These are phyloP conservation scores for Nepenthes alata DNA, from an alignment of 179 eudicot genomes.

Conservation along the genomic window DNA sequence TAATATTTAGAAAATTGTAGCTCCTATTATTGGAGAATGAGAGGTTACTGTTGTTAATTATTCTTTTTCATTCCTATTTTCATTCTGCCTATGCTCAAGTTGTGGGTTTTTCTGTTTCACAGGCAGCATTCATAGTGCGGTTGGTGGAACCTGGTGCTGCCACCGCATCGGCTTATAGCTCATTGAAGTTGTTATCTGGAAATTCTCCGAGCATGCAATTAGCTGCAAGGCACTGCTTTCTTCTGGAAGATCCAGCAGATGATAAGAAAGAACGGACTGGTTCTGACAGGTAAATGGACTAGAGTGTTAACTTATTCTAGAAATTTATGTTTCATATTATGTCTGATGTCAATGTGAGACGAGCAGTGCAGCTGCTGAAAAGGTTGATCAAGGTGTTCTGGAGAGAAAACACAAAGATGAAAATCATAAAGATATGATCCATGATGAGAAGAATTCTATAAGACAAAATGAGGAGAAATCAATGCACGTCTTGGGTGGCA, in stretches of 20 bases:
- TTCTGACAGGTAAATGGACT: conserved; percentile 38
- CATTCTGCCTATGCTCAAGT: not conserved
- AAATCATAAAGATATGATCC: conserved; percentile 12
- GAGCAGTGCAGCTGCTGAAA: conserved; percentile 44
- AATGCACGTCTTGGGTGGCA: conserved; percentile 11
- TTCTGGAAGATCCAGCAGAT: conserved; percentile 73
- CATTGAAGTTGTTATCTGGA: conserved; percentile 40
- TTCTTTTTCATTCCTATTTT: not conserved
- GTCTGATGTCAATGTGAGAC: conserved; percentile 10
- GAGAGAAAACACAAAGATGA: conserved; percentile 19
- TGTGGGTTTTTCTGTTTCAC: conserved; percentile 6
- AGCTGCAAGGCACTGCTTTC: conserved; percentile 76
- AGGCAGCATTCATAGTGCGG: conserved; percentile 68
- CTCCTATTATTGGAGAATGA: too few relatives aligned
- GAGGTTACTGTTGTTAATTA: not conserved
- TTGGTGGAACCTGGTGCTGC: conserved; percentile 65
- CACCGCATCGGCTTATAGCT: conserved; percentile 45
- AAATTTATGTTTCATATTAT: conserved; percentile 1
- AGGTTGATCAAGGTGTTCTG: conserved; percentile 27
- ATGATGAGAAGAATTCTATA: conserved; percentile 9
- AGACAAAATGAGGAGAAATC: conserved; percentile 11
- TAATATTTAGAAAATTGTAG: too few relatives aligned
- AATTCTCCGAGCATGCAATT: conserved; percentile 47
- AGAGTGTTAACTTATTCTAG: conserved; percentile 7
- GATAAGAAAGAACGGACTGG: conserved; percentile 33